Conservation (phyloP, 2,329 filamentous ascomycete species). For the Ploettnerulaceae sp. region DNA sequence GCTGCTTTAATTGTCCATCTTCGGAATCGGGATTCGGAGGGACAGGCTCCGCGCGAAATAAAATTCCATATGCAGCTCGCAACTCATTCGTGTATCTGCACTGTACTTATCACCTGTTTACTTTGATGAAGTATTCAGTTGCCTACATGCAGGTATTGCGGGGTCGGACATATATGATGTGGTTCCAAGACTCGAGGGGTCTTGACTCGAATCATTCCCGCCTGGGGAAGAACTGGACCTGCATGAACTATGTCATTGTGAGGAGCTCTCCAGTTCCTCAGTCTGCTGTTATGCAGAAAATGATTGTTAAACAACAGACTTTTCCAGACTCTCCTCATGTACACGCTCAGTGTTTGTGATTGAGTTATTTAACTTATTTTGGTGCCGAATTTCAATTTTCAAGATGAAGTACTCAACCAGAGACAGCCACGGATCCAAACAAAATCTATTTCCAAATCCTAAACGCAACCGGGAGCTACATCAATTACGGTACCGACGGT, state of each 20-base stretch:
- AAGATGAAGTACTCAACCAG: slow-evolving; percentile 9
- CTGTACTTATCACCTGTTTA: background rate
- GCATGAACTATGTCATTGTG: too few species aligned
- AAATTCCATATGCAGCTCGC: background rate
- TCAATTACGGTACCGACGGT: slow-evolving; percentile 59
- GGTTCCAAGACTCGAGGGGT: background rate
- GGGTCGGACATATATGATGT: background rate
- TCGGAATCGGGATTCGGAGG: background rate
- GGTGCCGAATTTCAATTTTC: background rate
- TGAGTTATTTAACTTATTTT: background rate
- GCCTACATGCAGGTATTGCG: background rate
- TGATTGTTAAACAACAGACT: too few species aligned
- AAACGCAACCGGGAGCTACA: slow-evolving; percentile 45
- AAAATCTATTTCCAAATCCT: slow-evolving; percentile 43
- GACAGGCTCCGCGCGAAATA: slow-evolving; percentile 4
- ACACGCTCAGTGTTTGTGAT: background rate
- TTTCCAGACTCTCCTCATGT: background rate
- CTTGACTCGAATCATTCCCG: too few species aligned
- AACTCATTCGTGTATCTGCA: too few species aligned
- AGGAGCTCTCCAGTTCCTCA: too few species aligned
- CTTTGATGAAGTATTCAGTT: background rate
- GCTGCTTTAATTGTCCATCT: slow-evolving; percentile 1
- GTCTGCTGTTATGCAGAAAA: too few species aligned
- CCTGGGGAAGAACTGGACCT: too few species aligned
- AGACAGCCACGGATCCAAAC: slow-evolving; percentile 36